These are phyloP conservation scores for Ophiostoma ips DNA, from an alignment of 2,329 filamentous ascomycete species.

Conservation along the genomic window DNA sequence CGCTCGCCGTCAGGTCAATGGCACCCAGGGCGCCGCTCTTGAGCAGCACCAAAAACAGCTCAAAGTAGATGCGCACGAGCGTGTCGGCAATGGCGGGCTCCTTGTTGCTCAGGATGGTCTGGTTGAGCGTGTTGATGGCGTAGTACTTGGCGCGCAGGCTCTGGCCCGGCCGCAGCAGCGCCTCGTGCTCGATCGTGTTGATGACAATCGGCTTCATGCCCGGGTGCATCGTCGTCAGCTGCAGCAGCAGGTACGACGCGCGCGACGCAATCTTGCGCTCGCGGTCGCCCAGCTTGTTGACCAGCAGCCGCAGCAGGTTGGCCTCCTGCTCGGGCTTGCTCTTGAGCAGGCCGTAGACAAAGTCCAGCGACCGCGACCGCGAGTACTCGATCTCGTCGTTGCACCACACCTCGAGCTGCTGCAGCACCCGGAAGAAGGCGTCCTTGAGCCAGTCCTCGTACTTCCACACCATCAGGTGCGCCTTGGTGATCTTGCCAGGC, in stretches of 20 bases:
- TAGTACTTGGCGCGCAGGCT: conserved; percentile 86
- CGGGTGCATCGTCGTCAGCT: conserved; percentile 77
- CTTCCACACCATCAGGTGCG: conserved; percentile 74
- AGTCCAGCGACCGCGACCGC: conserved; percentile 72
- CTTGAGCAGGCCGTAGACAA: conserved; percentile 80
- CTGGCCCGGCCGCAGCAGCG: conserved; percentile 77
- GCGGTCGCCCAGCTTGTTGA: conserved; percentile 93
- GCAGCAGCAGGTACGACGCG: conserved; percentile 83
- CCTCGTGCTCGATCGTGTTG: conserved; percentile 70
- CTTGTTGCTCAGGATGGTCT: conserved; percentile 78
- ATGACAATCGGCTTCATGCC: conserved; percentile 88
- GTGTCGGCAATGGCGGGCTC: conserved; percentile 70
- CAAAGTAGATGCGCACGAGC: conserved; percentile 83
- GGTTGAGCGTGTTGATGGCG: conserved; percentile 90
- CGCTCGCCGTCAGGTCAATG: conserved; percentile 23
- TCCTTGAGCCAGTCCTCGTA: conserved; percentile 95
- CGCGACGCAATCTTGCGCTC: conserved; percentile 92
- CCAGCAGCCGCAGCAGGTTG: conserved; percentile 76
- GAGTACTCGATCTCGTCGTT: conserved; percentile 93
- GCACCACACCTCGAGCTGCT: conserved; percentile 83
- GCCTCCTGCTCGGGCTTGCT: conserved; percentile 97
- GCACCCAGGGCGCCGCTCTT: conserved; percentile 41
- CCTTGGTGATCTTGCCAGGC: conserved; percentile 58
- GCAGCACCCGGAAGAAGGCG: conserved; percentile 83
- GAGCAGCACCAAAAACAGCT: conserved; percentile 68